Percentiles rank a stretch among this genome's conserved stretches.
Evolutionary conservation across 805 yeast genomes (phyloP).

Genomic region (Candida xyloterini): DNA sequence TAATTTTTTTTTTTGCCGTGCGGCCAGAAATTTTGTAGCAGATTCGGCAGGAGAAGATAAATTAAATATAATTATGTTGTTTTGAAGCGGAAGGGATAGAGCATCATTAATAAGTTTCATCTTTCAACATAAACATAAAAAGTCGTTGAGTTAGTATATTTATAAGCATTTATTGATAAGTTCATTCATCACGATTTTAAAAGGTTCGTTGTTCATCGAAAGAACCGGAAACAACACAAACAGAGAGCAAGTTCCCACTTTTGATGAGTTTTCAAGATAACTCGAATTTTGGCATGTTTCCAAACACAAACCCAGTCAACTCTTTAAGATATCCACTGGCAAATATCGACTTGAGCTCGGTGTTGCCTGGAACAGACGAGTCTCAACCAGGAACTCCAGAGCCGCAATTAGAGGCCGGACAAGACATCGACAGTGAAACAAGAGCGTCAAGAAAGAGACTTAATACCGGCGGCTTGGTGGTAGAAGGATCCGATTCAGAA

Average conservation of each 20-base stretch:
- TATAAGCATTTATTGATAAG: too few species aligned
- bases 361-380: slow-evolving; percentile 13
- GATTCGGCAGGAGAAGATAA: slow-evolving; percentile 11
- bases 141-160: too few species aligned
- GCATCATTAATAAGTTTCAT: background rate
- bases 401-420: background rate
- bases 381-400: background rate
- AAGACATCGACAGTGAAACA: slow-evolving; percentile 1
- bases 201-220: background rate
- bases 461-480: slow-evolving; percentile 14
- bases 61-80: slow-evolving; percentile 9
- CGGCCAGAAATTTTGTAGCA: slow-evolving; percentile 12
- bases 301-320: background rate
- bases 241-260: slow-evolving; percentile 7
- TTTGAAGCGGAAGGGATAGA: slow-evolving; percentile 10
- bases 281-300: background rate
- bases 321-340: slow-evolving; percentile 12
- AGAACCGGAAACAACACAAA: slow-evolving; percentile 1
- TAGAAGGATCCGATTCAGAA: slow-evolving; percentile 16
- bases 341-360: slow-evolving; percentile 10
- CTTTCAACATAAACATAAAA: too few species aligned
- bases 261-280: slow-evolving; percentile 2
- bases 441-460: slow-evolving; percentile 18
- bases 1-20: slow-evolving; percentile 1
- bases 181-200: background rate